Percentiles rank a stretch among this genome's conserved stretches.
Conservation (phyloP, 352 stramenopile species). For the Phytophthora fragariae region DNA sequence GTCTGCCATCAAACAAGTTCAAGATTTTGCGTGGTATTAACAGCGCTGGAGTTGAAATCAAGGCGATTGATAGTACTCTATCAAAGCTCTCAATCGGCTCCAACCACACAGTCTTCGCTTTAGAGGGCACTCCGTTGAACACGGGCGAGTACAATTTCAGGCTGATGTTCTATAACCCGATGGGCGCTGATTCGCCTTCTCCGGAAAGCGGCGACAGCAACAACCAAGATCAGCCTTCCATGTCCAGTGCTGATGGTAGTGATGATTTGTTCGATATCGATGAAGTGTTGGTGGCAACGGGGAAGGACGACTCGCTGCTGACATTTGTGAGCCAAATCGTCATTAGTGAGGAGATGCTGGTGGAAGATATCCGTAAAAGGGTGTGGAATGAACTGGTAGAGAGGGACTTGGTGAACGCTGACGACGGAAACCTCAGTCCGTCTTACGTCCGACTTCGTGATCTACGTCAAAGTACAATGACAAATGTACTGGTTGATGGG, state of each 20-base stretch:
- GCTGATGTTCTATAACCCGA: conserved; percentile 63
- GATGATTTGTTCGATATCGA: conserved; percentile 65
- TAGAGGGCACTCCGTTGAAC: conserved; percentile 72
- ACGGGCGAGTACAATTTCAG: conserved; percentile 83
- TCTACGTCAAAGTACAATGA: conserved; percentile 73
- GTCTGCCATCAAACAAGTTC: conserved; percentile 60
- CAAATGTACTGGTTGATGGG: conserved; percentile 67
- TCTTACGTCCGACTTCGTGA: conserved; percentile 72
- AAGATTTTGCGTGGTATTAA: conserved; percentile 83
- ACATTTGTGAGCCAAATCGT: conserved; percentile 68
- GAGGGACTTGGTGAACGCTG: conserved; percentile 46
- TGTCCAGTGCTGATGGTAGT: conserved; percentile 18
- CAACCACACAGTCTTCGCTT: conserved; percentile 71
- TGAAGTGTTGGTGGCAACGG: conserved; percentile 61
- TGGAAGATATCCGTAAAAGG: conserved; percentile 72
- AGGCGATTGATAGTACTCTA: conserved; percentile 78
- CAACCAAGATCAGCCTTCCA: conserved; percentile 37
- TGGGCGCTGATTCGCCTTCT: conserved; percentile 1
- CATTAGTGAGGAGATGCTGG: conserved; percentile 77
- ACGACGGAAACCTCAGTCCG: conserved; percentile 36
- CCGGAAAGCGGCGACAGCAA: conserved; percentile 15
- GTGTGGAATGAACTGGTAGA: conserved; percentile 55
- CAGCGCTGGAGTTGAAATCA: conserved; percentile 79
- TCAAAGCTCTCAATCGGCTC: conserved; percentile 79
- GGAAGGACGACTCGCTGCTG: conserved; percentile 63